Evolutionary conservation across 306 rosid genomes (phyloP), one percentile per base, ranked within the genome.

Genomic region (Dalbergia cultrata): DNA sequence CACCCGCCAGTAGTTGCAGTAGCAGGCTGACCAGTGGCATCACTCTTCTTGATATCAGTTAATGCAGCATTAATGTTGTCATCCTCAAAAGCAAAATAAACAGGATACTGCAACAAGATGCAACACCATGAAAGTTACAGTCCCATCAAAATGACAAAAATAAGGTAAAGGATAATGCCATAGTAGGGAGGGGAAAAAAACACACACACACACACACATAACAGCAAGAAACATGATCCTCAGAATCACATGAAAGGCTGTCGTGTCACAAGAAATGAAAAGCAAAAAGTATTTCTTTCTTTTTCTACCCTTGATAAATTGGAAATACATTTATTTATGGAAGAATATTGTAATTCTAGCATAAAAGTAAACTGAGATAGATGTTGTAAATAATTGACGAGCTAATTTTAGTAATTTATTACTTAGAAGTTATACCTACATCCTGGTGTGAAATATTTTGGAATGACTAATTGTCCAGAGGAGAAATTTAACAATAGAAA

Each of bases 1-100:
- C 80, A 96, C 99, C 99, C 98, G 86, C 99, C 99, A 82, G 96
- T 93, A 68, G 98, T 93, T 65, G 98, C 99, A 47, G 98, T 96
- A 18, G 99, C 99, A 84, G 94, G 97, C 87, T 96, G 99, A 80
- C 97, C 99, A 73, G 92, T 89, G 81, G 91, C 93, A 87, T 96
- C 99, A 82, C 80, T 96, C 81, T 81, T 92, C 90, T 93, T 93
- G 56, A 96, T 89, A 83, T 96, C 97, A 83, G 90, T 87, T 89
- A 96, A 89, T 59, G 92, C 90, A 64, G 93, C 88, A 70, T 82
- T 84, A 75, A 90, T 83, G 69, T 89, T 84, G 31, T 87, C 88
- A 81, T 92, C 92, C 90, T 96, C 99, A 79, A 86, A 93, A 81
- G 98, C 90, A 92, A 96, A 96, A 88, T 96, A 96, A 69, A 91